phyloP scores from a whole-genome alignment of 2,329 filamentous ascomycete species.

The Trichoderma breve region DNA sequence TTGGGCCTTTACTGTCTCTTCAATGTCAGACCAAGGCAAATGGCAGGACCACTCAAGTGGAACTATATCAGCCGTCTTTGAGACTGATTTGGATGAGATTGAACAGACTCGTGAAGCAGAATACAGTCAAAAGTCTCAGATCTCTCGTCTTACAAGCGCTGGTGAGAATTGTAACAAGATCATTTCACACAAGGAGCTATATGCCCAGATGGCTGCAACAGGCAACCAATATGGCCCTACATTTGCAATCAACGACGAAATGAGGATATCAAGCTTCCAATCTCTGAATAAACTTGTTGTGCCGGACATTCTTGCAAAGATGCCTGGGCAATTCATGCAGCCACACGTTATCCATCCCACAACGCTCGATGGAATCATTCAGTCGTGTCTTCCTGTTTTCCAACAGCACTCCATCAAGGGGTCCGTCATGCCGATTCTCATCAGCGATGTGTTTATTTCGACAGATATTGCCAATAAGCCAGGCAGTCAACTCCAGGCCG shows the following conservation, averaged over 20 bases:
- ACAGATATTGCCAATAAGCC: neutral
- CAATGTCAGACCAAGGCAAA: slow-evolving; percentile 2
- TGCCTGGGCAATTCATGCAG: slow-evolving; percentile 54
- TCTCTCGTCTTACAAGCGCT: neutral
- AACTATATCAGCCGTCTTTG: neutral
- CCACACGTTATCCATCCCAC: slow-evolving; percentile 55
- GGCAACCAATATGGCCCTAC: neutral
- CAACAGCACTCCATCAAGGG: slow-evolving; percentile 1
- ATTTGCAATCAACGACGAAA: neutral
- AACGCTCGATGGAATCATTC: slow-evolving; percentile 56
- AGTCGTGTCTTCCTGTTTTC: slow-evolving; percentile 46
- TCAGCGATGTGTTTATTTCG: slow-evolving; percentile 2
- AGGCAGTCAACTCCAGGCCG: neutral
- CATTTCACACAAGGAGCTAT: neutral
- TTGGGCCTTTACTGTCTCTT: neutral
- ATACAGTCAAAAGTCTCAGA: neutral
- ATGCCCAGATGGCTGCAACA: neutral
- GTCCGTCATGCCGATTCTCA: neutral
- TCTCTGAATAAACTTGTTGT: slow-evolving; percentile 39
- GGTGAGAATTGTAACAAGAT: neutral
- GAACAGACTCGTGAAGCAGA: neutral
- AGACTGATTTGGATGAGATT: neutral
- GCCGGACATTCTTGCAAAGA: slow-evolving; percentile 49
- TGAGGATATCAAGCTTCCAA: neutral
- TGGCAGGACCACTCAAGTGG: slow-evolving; percentile 10